A percentile compares a stretch with the other conserved stretches of the same genome.
phyloP scores from a whole-genome alignment of 495 filamentous ascomycete genomes.

The Physcia stellaris region DNA sequence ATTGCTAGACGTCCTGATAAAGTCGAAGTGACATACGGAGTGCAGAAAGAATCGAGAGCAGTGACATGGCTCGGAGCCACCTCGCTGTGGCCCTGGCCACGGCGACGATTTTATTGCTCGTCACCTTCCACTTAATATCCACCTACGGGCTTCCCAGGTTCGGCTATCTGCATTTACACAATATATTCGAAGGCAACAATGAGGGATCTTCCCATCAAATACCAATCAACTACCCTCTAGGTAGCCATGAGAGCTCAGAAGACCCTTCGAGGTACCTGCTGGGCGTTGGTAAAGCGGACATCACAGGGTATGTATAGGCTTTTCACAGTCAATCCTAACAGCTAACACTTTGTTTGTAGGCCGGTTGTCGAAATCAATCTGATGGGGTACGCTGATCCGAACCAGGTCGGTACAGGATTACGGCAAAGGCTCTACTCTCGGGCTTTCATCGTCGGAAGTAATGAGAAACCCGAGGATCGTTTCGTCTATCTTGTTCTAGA shows the following conservation, averaged over 20 bases:
- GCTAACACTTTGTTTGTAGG: constrained; percentile 22
- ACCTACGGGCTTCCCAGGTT: constrained; percentile 17
- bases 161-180: constrained; percentile 10
- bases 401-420: constrained; percentile 74
- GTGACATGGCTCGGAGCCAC: constrained; percentile 14
- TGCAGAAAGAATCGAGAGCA: too few relatives aligned
- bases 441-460: constrained; percentile 75
- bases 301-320: constrained; percentile 59
- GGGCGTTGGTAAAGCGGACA: constrained; percentile 90
- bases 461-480: constrained; percentile 48
- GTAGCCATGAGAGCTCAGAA: constrained; percentile 8
- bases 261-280: constrained; percentile 52
- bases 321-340: neutral
- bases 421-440: constrained; percentile 83
- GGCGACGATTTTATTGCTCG: constrained; percentile 10
- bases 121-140: constrained; percentile 19
- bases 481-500: constrained; percentile 87
- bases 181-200: neutral
- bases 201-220: constrained; percentile 1
- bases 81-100: constrained; percentile 14
- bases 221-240: constrained; percentile 3
- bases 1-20: too few relatives aligned
- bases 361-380: constrained; percentile 85
- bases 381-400: constrained; percentile 86
- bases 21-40: too few relatives aligned